phyloP scores from a whole-genome alignment of 257 asterid genomes.

The Handroanthus guayacan region DNA sequence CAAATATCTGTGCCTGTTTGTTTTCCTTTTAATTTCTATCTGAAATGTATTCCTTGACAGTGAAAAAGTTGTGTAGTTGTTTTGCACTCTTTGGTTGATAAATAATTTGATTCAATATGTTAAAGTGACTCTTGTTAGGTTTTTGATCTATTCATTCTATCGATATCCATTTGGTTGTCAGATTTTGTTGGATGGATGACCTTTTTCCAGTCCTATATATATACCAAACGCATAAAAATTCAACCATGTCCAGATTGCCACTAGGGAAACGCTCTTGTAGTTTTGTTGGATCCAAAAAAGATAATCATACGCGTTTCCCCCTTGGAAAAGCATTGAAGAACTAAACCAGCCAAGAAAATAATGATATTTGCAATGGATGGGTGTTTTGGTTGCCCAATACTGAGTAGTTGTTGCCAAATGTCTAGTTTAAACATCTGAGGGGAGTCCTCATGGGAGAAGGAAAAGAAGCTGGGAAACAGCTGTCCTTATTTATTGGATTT shows the following conservation, averaged over 20 bases:
- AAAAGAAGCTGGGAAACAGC: background rate
- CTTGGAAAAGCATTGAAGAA: too few species aligned
- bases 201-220: background rate
- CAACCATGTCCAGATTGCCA: background rate
- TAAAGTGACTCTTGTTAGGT: background rate
- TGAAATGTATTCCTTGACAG: background rate
- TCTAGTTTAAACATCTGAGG: background rate
- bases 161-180: background rate
- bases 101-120: background rate
- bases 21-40: slow-evolving; percentile 8
- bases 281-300: too few species aligned
- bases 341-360: too few species aligned
- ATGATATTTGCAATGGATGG: background rate
- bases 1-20: background rate
- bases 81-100: slow-evolving; percentile 1
- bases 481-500: background rate
- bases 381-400: background rate
- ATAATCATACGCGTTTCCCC: too few species aligned
- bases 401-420: too few species aligned
- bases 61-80: background rate
- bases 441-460: background rate
- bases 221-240: background rate
- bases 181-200: slow-evolving; percentile 7
- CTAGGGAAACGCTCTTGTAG: too few species aligned
- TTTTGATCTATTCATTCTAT: background rate